Evolutionary conservation across 1,284 basidiomycete species (phyloP), one percentile per base, ranked within the genome.

Genomic region (Sporisorium sorghi): DNA sequence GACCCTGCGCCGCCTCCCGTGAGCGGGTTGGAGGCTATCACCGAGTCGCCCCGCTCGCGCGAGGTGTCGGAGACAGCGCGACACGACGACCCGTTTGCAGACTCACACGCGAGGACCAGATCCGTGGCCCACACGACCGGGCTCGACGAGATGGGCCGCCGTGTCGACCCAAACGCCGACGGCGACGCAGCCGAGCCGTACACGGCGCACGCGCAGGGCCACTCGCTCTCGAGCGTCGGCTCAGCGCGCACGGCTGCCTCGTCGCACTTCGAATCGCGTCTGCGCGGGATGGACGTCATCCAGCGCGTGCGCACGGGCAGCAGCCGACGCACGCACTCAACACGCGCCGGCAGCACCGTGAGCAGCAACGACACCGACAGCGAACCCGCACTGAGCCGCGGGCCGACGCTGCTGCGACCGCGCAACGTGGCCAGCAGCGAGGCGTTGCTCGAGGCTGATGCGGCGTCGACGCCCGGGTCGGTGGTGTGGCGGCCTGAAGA

Each of bases 261-360:
- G 24, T 76, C 76, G 19, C 65, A 73, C 47, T 69, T 82, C 15
- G 80, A 82, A 58, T 65, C 63, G 5, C 57, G 63, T 8, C 24
- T 82, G 28, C 54, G 63, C 3, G 58, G 58, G 5, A 82, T 82
- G 80, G 78, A 82, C 37, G 79, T 81, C 21, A 63, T 80, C 12
- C 80, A 82, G 42, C 76, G 80, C 21, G 73, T 63, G 2, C 68
- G 72, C 2, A 80, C 80, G 1, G 70, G 63, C 2, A 72, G 67
- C 52, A 73, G 73, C 33, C 47, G 75, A n/a, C 61, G 73, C 19
- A 70, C 71, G 6, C 56, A 55, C 24, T 73, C 68, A 5, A 76
- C 58, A 11, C 44, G 67, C n/a, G 54, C 64, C 9, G 60, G 68
- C 10, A 68, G 68, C 47, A 43, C 44, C n/a, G 33, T 57, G 17